Base-by-base conservation (phyloP, 2,329 filamentous ascomycete genomes). In the Aplosporella prunicola region DNA sequence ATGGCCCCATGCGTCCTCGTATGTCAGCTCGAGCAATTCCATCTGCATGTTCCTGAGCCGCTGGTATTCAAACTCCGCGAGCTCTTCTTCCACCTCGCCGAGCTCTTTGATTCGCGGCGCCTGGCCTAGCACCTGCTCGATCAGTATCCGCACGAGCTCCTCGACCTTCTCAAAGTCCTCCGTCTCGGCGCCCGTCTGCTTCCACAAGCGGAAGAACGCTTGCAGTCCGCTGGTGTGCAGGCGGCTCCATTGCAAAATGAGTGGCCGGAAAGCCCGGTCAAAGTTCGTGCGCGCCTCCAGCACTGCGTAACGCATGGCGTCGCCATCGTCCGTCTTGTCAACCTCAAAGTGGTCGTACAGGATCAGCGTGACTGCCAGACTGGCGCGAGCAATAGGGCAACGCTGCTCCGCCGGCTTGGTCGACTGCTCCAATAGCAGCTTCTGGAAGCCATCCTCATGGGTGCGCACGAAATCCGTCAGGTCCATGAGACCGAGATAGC, bases 401-500 rank as follows among this genome's bases (percentile, higher is more conserved):
- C 89, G 76, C 54, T 86, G 76, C 35, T 76, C 67, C 15, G 74
- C 51, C 2, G 82, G 74, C 51, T 78, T 77, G 5, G 80, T 77
- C 3, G 84, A 81, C 60, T 98, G 91, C 60, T 98, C 91, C 23
- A 95, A 67, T 11, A 98, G 47, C 48, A 93, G 69, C 62, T 93
- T 95, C 56, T 94, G 88, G 49, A 93, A 96, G 9, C 78, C 77
- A 54, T 95, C 88, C 57, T 94, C 86, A 53, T 94, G 80, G 55
- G 87, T 93, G 52, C 82, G 76, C 32, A 94, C 86, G 56, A 86
- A 98, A 58, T 96, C 88, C 2, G 87, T 85, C 51, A 98, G 62
- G 57, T 98, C 91, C 88, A 98, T 96, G 76, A 98, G 85, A 18
- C 91, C 91, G 37, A 98, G 62, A 56, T 88, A 96, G 0, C 91